These are phyloP conservation scores for Rugonectria rugulosa DNA, from an alignment of 2,329 filamentous ascomycete species.

Conservation along the genomic window DNA sequence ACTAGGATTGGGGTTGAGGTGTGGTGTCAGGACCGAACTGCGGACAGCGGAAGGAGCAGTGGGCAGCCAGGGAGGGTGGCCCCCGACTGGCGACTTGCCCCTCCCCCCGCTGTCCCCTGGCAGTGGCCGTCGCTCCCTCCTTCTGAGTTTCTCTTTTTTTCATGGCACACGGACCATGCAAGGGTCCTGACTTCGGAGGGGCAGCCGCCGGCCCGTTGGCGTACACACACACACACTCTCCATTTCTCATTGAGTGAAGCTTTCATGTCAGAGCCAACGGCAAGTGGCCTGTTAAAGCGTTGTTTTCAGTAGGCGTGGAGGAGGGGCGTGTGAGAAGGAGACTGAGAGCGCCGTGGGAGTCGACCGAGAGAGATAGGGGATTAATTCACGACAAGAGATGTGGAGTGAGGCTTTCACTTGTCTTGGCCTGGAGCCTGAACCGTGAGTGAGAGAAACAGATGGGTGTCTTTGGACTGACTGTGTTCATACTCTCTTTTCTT, in stretches of 20 bases:
- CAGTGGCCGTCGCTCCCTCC: no score
- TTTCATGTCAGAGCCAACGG: slow-evolving; percentile 33
- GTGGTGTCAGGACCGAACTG: no score
- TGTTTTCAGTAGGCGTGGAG: slow-evolving; percentile 2
- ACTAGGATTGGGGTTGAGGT: neutral
- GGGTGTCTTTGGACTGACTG: neutral
- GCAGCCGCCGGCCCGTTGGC: slow-evolving; percentile 15
- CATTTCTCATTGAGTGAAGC: slow-evolving; percentile 29
- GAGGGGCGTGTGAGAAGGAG: neutral
- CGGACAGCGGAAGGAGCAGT: no score
- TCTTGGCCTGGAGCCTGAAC: neutral
- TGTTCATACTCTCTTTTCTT: no score
- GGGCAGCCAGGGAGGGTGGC: no score
- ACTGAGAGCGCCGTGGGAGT: slow-evolving; percentile 11
- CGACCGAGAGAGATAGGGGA: slow-evolving; percentile 22
- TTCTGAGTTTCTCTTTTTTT: neutral
- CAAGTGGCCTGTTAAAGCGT: slow-evolving; percentile 25
- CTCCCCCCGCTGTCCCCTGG: no score
- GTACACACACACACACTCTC: neutral
- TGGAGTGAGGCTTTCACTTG: slow-evolving; percentile 16
- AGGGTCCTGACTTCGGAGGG: slow-evolving; percentile 22
- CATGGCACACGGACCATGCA: slow-evolving; percentile 15
- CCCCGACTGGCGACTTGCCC: no score
- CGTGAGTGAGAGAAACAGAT: slow-evolving; percentile 6
- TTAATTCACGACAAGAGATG: slow-evolving; percentile 16